Conservation (phyloP, 1,284 basidiomycete genomes). For the Phellinidium pouzarii region DNA sequence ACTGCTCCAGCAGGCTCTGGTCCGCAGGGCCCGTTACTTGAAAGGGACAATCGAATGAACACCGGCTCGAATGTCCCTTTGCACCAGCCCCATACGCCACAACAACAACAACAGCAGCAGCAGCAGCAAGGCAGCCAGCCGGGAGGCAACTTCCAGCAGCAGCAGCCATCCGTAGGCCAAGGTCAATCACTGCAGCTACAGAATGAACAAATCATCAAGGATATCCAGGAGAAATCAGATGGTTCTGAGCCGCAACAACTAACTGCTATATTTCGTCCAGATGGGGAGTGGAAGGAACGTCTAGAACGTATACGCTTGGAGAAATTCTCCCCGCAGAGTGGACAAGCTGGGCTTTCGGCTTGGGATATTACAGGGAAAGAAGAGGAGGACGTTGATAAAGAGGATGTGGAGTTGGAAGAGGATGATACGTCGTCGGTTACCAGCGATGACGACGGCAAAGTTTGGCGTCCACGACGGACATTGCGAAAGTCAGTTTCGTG, state of each 20-base stretch:
- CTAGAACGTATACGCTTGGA: slow-evolving; percentile 35
- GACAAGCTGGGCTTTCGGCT: slow-evolving; percentile 34
- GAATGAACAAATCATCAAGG: slow-evolving; percentile 26
- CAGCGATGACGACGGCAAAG: slow-evolving; percentile 63
- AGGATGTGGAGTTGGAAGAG: slow-evolving; percentile 44
- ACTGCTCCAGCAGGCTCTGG: slow-evolving; percentile 39
- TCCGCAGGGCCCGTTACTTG: slow-evolving; percentile 39
- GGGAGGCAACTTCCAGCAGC: slow-evolving; percentile 18
- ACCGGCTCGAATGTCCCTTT: slow-evolving; percentile 20
- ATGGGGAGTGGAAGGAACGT: slow-evolving; percentile 80
- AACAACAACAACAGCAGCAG: slow-evolving; percentile 29
- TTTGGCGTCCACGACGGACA: slow-evolving; percentile 80
- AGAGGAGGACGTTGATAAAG: slow-evolving; percentile 56
- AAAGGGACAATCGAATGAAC: slow-evolving; percentile 43
- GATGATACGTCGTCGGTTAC: slow-evolving; percentile 42
- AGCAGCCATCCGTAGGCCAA: slow-evolving; percentile 23
- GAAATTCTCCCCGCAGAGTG: slow-evolving; percentile 22
- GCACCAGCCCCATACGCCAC: slow-evolving; percentile 3
- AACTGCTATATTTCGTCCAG: slow-evolving; percentile 84
- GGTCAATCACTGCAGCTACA: slow-evolving; percentile 22
- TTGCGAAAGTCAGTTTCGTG: slow-evolving; percentile 70
- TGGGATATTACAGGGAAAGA: slow-evolving; percentile 44
- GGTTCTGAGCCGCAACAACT: slow-evolving; percentile 49
- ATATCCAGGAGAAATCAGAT: slow-evolving; percentile 39
- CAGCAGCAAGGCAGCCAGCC: slow-evolving; percentile 27